phyloP scores from a whole-genome alignment of 2,329 filamentous ascomycete species.

The Fusarium nematophilum region DNA sequence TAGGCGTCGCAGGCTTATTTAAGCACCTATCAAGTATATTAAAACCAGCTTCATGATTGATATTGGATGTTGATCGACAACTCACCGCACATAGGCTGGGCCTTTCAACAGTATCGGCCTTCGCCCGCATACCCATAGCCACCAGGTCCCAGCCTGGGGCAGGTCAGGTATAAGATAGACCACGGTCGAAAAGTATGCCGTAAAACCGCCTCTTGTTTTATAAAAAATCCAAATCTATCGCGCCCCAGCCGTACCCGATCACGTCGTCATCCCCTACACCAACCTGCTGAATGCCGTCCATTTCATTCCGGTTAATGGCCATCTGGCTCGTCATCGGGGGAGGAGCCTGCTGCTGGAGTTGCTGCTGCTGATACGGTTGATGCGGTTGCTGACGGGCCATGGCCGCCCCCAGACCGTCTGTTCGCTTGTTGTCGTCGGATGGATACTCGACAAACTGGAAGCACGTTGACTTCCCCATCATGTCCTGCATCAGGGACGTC shows the following conservation, averaged over 20 bases:
- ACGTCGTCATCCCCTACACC: background rate
- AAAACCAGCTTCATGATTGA: too few species aligned
- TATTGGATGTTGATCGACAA: too few species aligned
- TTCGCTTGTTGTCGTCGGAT: background rate
- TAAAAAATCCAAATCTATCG: constrained; percentile 2
- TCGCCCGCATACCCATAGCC: too few species aligned
- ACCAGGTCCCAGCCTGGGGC: too few species aligned
- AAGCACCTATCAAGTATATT: too few species aligned
- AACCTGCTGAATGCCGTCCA: background rate
- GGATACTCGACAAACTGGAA: background rate
- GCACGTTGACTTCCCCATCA: constrained; percentile 42
- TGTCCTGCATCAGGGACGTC: constrained; percentile 42
- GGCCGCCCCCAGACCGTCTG: background rate
- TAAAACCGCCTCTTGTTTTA: too few species aligned
- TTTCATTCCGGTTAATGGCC: background rate
- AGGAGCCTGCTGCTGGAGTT: background rate
- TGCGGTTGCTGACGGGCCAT: background rate
- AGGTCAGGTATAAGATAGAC: too few species aligned
- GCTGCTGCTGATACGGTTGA: background rate
- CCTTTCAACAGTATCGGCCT: too few species aligned
- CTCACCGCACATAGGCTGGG: too few species aligned
- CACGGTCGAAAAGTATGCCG: too few species aligned
- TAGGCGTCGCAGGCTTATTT: too few species aligned
- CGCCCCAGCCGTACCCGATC: constrained; percentile 3
- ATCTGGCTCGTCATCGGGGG: background rate